These are phyloP conservation scores for Phytophthora boehmeriae DNA, from an alignment of 352 stramenopile genomes.

Conservation along the genomic window DNA sequence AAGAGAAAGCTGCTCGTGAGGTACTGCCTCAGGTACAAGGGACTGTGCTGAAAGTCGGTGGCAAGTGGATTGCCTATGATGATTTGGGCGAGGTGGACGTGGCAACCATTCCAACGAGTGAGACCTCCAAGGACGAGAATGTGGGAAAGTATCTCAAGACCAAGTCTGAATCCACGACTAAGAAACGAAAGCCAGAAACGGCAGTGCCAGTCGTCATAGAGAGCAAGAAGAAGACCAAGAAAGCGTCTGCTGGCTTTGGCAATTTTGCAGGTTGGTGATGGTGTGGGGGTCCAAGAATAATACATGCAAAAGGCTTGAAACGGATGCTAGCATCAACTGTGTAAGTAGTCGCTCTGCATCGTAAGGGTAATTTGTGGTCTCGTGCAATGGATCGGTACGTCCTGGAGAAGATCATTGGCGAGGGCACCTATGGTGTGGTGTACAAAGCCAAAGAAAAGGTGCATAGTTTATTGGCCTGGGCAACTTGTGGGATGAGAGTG, in stretches of 20 bases:
- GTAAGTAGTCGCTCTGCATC: too few relatives aligned
- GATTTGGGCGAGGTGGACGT: constrained; percentile 61
- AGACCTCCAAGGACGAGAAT: constrained; percentile 49
- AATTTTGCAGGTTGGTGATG: constrained; percentile 80
- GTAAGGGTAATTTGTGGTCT: too few relatives aligned
- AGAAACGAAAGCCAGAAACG: constrained; percentile 36
- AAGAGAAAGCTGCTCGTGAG: constrained; percentile 57
- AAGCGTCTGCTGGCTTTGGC: constrained; percentile 62
- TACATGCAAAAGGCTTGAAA: constrained; percentile 17
- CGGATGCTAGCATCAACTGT: constrained; percentile 16
- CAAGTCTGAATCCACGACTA: constrained; percentile 12
- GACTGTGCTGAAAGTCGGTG: constrained; percentile 80
- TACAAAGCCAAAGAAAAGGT: constrained; percentile 86
- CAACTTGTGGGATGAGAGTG: not conserved
- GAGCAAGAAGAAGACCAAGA: constrained; percentile 75
- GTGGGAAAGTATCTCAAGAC: constrained; percentile 78
- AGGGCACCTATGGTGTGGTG: constrained; percentile 84
- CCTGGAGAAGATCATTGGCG: constrained; percentile 82
- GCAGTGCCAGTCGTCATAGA: constrained; percentile 59
- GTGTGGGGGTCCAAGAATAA: constrained; percentile 10
- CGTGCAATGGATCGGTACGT: constrained; percentile 79
- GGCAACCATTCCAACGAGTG: constrained; percentile 47
- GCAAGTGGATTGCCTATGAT: constrained; percentile 84
- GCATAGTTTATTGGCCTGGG: not conserved
- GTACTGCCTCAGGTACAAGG: constrained; percentile 58